Conservation (phyloP, 345 rosid genomes). For the Clarkia xantiana region DNA sequence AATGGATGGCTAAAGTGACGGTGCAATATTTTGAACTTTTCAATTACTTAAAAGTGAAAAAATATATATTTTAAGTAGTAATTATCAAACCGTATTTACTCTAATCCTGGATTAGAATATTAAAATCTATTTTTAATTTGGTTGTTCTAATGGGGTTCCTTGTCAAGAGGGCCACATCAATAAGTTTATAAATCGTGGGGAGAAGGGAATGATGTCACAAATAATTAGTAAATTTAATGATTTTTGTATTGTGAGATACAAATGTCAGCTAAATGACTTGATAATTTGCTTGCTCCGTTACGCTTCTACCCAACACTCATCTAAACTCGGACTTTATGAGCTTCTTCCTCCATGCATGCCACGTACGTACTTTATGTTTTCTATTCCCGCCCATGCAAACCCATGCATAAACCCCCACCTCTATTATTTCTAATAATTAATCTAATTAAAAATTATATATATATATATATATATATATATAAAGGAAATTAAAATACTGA, state of each 20-base stretch:
- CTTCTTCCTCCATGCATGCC: conserved; percentile 18
- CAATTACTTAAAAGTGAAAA: too few relatives aligned
- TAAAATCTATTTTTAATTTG: too few relatives aligned
- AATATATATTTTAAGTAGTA: too few relatives aligned
- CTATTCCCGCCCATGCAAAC: conserved; percentile 20
- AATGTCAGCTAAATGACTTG: conserved; percentile 53
- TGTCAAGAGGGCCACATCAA: conserved; percentile 27
- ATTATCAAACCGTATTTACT: too few relatives aligned
- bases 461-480: too few relatives aligned
- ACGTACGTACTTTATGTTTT: conserved; percentile 12
- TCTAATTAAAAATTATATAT: too few relatives aligned
- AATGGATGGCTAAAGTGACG: too few relatives aligned
- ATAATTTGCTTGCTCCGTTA: conserved; percentile 47
- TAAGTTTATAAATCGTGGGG: too few relatives aligned
- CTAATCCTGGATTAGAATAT: too few relatives aligned
- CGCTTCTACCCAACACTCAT: conserved; percentile 66
- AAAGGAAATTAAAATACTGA: too few relatives aligned
- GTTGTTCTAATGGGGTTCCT: conserved; percentile 44
- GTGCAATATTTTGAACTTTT: too few relatives aligned
- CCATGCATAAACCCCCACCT: background rate
- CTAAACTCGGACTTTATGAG: conserved; percentile 47
- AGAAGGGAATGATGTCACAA: conserved; percentile 31
- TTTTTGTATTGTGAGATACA: conserved; percentile 8
- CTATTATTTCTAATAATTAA: too few relatives aligned
- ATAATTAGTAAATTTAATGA: background rate